A percentile compares a stretch with the other conserved stretches of the same genome.
phyloP scores from a whole-genome alignment of 164 flowering plant species.

The Akebia trifoliata region DNA sequence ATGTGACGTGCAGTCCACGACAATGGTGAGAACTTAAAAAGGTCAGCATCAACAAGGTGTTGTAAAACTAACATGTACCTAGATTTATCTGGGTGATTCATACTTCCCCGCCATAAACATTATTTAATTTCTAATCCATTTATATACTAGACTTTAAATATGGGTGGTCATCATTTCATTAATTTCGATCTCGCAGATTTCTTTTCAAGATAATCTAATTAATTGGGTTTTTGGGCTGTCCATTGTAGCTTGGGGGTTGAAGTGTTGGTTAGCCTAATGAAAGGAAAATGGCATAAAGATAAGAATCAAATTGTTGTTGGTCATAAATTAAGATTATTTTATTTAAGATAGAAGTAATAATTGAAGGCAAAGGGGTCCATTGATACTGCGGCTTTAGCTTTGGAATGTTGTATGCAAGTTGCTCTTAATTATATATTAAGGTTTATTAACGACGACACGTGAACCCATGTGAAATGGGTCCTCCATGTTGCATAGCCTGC shows the following conservation, averaged over 20 bases:
- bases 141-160: slow-evolving; percentile 13
- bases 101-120: slow-evolving; percentile 25
- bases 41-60: slow-evolving; percentile 6
- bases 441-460: slow-evolving; percentile 30
- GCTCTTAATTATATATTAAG: slow-evolving; percentile 16
- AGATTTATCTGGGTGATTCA: slow-evolving; percentile 21
- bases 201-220: slow-evolving; percentile 21
- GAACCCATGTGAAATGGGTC: slow-evolving; percentile 60
- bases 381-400: slow-evolving; percentile 18
- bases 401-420: slow-evolving; percentile 32
- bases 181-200: slow-evolving; percentile 23
- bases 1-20: slow-evolving; percentile 25
- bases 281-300: slow-evolving; percentile 13
- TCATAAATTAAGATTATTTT: slow-evolving; percentile 11
- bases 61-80: slow-evolving; percentile 15
- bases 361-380: slow-evolving; percentile 26
- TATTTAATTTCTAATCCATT: slow-evolving; percentile 7
- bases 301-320: slow-evolving; percentile 17
- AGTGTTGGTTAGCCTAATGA: slow-evolving; percentile 3
- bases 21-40: slow-evolving; percentile 5
- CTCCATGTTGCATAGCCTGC: slow-evolving; percentile 23
- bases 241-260: slow-evolving; percentile 14
- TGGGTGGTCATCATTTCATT: slow-evolving; percentile 31
- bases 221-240: slow-evolving; percentile 23
- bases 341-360: slow-evolving; percentile 14